A percentile compares a stretch with the other conserved stretches of the same genome.
phyloP scores from a whole-genome alignment of 2,329 filamentous ascomycete species.

The Mariannaea sp. region DNA sequence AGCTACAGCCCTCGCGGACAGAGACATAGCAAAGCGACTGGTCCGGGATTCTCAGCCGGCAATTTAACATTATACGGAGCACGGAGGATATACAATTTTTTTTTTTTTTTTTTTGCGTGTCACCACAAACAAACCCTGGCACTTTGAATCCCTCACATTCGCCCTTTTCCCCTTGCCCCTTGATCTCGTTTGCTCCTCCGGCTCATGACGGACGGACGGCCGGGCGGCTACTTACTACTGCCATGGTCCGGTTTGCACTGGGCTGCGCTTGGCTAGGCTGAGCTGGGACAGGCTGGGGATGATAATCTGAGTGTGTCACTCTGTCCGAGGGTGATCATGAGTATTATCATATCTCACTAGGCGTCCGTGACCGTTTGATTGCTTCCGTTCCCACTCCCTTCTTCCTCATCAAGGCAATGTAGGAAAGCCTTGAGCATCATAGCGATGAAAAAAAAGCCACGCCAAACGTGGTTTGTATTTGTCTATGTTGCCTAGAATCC shows the following conservation, averaged over 20 bases:
- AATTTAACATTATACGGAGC: too few relatives aligned
- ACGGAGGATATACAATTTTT: too few relatives aligned
- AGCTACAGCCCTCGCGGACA: constrained; percentile 4
- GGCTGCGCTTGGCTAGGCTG: neutral
- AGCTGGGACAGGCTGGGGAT: neutral
- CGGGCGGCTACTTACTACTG: neutral
- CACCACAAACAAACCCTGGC: constrained; percentile 12
- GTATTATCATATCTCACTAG: constrained; percentile 13
- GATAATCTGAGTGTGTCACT: constrained; percentile 16
- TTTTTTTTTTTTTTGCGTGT: neutral
- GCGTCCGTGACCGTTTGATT: constrained; percentile 2
- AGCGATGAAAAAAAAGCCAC: too few relatives aligned
- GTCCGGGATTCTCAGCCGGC: constrained; percentile 14
- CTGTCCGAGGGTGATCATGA: neutral
- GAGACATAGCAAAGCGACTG: constrained; percentile 4
- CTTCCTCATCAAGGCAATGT: too few relatives aligned
- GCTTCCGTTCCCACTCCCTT: too few relatives aligned
- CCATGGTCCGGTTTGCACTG: constrained; percentile 5
- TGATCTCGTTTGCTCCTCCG: constrained; percentile 10
- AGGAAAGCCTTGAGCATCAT: too few relatives aligned
- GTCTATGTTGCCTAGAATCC: neutral
- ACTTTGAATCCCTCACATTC: neutral
- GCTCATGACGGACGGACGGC: constrained; percentile 9
- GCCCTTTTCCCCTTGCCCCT: constrained; percentile 8
- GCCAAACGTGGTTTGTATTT: too few relatives aligned